Percentiles rank a stretch among this genome's conserved stretches.
phyloP scores from a whole-genome alignment of 2,329 filamentous ascomycete genomes.

The Cryphonectria naterciae region DNA sequence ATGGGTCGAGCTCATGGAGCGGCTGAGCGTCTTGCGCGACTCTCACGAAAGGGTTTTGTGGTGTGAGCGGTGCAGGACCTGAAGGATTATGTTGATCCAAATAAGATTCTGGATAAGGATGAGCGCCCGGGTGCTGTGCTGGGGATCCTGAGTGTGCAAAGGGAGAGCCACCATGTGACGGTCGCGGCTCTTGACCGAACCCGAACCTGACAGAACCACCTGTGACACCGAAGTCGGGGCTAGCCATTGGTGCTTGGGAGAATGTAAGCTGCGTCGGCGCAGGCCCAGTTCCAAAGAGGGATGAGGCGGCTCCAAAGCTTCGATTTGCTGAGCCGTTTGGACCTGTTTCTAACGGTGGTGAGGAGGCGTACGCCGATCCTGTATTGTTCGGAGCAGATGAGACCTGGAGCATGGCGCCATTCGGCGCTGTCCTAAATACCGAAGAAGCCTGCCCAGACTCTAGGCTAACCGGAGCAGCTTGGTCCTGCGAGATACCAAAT shows the following conservation, averaged over 20 bases:
- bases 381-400: not conserved
- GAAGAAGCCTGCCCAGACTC: constrained; percentile 7
- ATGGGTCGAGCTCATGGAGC: constrained; percentile 34
- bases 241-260: constrained; percentile 3
- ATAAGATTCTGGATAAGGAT: constrained; percentile 21
- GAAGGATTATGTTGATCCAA: constrained; percentile 18
- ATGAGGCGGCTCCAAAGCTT: not conserved
- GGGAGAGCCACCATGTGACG: constrained; percentile 12
- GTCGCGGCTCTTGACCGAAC: constrained; percentile 24
- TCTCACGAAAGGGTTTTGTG: constrained; percentile 17
- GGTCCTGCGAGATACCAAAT: not conserved
- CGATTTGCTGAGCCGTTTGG: not conserved
- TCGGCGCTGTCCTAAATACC: not conserved
- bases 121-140: not conserved
- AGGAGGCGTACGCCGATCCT: constrained; percentile 2
- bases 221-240: constrained; percentile 15
- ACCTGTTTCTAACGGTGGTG: not conserved
- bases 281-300: constrained; percentile 1
- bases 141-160: constrained; percentile 9
- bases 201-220: constrained; percentile 25
- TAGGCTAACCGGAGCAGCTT: not conserved
- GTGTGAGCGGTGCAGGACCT: not conserved
- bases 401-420: not conserved
- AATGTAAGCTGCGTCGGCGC: constrained; percentile 13
- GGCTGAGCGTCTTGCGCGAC: constrained; percentile 36